Evolutionary conservation across 495 filamentous ascomycete genomes (phyloP).

Genomic region (Penicillium bialowiezense): DNA sequence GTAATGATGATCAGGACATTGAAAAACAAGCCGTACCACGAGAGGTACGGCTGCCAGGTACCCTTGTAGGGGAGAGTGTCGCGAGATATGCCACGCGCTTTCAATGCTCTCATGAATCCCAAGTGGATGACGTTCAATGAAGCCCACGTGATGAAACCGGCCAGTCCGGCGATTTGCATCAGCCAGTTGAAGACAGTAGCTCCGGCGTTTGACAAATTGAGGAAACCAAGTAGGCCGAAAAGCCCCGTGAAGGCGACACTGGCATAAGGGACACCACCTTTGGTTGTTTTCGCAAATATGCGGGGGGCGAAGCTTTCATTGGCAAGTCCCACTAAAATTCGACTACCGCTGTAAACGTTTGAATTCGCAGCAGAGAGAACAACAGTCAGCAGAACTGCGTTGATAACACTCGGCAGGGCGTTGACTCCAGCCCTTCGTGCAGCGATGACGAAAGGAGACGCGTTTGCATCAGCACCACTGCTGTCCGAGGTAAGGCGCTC

Average conservation of each 20-base stretch:
- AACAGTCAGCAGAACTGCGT: conserved; percentile 66
- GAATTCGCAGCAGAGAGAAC: conserved; percentile 69
- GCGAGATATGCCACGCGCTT: conserved; percentile 44
- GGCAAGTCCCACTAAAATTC: conserved; percentile 58
- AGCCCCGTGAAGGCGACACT: conserved; percentile 40
- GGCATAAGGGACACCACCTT: conserved; percentile 43
- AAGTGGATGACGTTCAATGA: conserved; percentile 53
- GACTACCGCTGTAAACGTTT: conserved; percentile 69
- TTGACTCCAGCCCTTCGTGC: conserved; percentile 58
- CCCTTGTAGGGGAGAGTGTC: conserved; percentile 52
- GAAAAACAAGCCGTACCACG: conserved; percentile 57
- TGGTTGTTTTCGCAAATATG: conserved; percentile 43
- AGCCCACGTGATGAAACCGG: conserved; percentile 60
- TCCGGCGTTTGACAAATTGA: conserved; percentile 36
- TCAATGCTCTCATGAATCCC: conserved; percentile 52
- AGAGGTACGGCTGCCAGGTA: conserved; percentile 49
- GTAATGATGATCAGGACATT: conserved; percentile 59
- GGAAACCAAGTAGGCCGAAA: conserved; percentile 44
- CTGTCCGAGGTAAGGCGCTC: conserved; percentile 24
- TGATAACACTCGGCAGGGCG: conserved; percentile 68
- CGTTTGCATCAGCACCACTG: conserved; percentile 51
- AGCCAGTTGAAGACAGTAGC: conserved; percentile 52
- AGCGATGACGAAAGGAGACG: conserved; percentile 60
- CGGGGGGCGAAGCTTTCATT: conserved; percentile 54
- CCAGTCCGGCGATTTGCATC: conserved; percentile 55